Evolutionary conservation across 2,329 filamentous ascomycete genomes (phyloP).

Genomic region (Sporothrix globosa): DNA sequence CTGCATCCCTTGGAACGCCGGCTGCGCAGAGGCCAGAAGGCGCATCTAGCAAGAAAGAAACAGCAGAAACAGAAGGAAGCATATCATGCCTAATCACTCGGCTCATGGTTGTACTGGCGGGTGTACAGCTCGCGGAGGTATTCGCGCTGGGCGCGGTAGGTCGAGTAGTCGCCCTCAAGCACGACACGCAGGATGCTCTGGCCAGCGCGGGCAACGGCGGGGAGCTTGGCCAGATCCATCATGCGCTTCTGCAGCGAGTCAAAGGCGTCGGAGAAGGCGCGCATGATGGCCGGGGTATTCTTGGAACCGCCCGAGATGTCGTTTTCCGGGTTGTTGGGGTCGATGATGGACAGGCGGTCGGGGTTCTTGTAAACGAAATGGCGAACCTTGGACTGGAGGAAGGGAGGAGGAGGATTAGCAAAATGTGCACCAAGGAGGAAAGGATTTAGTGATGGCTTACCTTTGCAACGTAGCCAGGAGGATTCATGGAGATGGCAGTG

Average conservation of each 20-base stretch:
- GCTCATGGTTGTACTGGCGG: slow-evolving; percentile 41
- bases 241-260: slow-evolving; percentile 61
- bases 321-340: slow-evolving; percentile 82
- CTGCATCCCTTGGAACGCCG: slow-evolving; percentile 13
- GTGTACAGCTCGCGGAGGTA: slow-evolving; percentile 61
- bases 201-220: slow-evolving; percentile 38
- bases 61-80: background rate
- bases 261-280: slow-evolving; percentile 70
- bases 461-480: slow-evolving; percentile 77
- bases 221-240: slow-evolving; percentile 49
- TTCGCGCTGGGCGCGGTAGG: slow-evolving; percentile 70
- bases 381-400: slow-evolving; percentile 49
- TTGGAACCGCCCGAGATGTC: slow-evolving; percentile 88
- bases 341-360: slow-evolving; percentile 81
- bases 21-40: background rate
- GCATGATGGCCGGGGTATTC: slow-evolving; percentile 68
- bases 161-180: slow-evolving; percentile 76
- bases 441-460: slow-evolving; percentile 48
- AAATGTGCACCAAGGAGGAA: background rate
- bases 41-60: background rate
- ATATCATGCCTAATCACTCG: slow-evolving; percentile 7
- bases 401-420: background rate
- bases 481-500: slow-evolving; percentile 75
- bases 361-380: slow-evolving; percentile 60
- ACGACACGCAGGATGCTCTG: slow-evolving; percentile 71